A percentile compares a stretch with the other conserved stretches of the same genome.
phyloP scores from a whole-genome alignment of 2,329 filamentous ascomycete species.

The Aspergillus piperis region DNA sequence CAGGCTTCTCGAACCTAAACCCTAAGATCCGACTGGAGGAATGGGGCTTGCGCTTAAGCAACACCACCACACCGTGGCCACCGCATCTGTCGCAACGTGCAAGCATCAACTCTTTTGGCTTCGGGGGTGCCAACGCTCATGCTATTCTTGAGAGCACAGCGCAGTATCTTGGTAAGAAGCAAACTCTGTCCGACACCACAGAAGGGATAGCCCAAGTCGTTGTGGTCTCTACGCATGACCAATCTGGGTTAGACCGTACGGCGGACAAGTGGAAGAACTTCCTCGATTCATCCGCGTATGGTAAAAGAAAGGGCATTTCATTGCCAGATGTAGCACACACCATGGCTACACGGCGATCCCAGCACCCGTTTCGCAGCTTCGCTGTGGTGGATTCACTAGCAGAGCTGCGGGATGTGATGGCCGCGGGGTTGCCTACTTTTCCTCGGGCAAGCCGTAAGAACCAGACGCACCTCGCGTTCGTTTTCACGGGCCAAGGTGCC shows the following conservation, averaged over 20 bases:
- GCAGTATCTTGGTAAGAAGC: slow-evolving; percentile 10
- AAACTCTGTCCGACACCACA: not conserved
- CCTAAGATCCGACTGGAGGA: slow-evolving; percentile 39
- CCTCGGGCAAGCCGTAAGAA: slow-evolving; percentile 19
- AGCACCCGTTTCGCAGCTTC: slow-evolving; percentile 23
- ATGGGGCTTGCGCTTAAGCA: slow-evolving; percentile 21
- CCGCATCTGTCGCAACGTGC: slow-evolving; percentile 20
- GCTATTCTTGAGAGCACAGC: slow-evolving; percentile 24
- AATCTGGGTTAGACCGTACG: slow-evolving; percentile 20
- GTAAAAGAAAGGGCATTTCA: slow-evolving; percentile 1
- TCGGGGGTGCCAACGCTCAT: slow-evolving; percentile 31
- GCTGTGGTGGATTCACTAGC: slow-evolving; percentile 16
- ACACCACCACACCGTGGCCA: slow-evolving; percentile 24
- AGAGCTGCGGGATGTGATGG: not conserved
- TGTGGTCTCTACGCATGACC: not conserved
- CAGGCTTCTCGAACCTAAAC: slow-evolving; percentile 47
- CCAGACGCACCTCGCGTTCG: slow-evolving; percentile 23
- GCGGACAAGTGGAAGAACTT: slow-evolving; percentile 17
- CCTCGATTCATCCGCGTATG: slow-evolving; percentile 2
- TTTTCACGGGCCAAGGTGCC: slow-evolving; percentile 49
- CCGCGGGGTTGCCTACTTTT: slow-evolving; percentile 15
- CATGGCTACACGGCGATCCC: slow-evolving; percentile 21
- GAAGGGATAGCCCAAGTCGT: not conserved
- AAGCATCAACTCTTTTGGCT: slow-evolving; percentile 33
- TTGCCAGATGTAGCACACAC: slow-evolving; percentile 15